Base-by-base conservation (phyloP, 306 rosid genomes). In the Clitoria ternatea region DNA sequence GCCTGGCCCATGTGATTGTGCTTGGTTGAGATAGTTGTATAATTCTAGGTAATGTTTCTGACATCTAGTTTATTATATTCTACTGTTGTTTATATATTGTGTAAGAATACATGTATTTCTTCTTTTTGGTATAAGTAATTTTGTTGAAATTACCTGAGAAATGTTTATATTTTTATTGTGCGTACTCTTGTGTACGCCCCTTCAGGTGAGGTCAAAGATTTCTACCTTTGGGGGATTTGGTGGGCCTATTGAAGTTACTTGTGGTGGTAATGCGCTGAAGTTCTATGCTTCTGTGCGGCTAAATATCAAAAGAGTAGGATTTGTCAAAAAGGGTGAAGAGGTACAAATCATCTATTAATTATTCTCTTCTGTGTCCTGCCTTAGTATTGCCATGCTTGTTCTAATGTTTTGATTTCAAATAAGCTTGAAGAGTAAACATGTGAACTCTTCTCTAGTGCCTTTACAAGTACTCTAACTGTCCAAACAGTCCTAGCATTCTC, bases 181-280 rank as follows among this genome's bases (percentile, higher is more conserved):
- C 35, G 20, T 43, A 65, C 72, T 48, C 44, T 73, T 78, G 32
- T 59, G 42, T 48, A 26, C 66, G 72, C 19, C 56, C 56, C 57
- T 80, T 24, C 61, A 94, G 99, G 87, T 91, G 47, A 84, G 99
- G 77, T 72, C 92, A 11, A 94, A 90, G 85, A 72, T 94, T 69
- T 88, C 92, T 33, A 88, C 96, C 49, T 94, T 90, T 76, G 97
- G 93, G 52, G 97, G 97, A 72, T 94, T 84, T 80, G 92, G 90
- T 47, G 96, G 89, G 70, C 96, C 94, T n/a, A 80, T 83, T 74
- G 96, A 90, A 85, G 90, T 88, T 80, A 89, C 97, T 24, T 94
- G 97, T 78, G 96, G 98, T 18, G 98, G 98, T 76, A 93, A 93
- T 69, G 98, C 98, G 39, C 79, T 93, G 79, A 93, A 90, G 78